Evolutionary conservation across 2,329 filamentous ascomycete species (phyloP).

Genomic region (Xylariaceae sp.): DNA sequence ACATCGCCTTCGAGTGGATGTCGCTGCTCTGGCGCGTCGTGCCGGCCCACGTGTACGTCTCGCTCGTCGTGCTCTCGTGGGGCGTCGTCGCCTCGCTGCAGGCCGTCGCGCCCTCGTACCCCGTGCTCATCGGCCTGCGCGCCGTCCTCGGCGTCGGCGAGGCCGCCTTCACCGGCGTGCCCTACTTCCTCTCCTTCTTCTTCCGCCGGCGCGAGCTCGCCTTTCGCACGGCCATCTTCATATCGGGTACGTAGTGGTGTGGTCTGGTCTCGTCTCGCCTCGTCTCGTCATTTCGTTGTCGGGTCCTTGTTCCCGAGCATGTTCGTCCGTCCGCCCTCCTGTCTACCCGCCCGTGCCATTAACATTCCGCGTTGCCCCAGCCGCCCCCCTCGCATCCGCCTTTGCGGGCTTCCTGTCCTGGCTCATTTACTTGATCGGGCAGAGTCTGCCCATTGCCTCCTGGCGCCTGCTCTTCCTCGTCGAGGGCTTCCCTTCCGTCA

Average conservation of each 20-base stretch:
- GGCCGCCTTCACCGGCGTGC: constrained; percentile 57
- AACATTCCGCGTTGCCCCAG: too few relatives aligned
- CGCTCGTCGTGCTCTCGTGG: constrained; percentile 65
- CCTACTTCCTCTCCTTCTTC: constrained; percentile 58
- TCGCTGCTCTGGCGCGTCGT: constrained; percentile 52
- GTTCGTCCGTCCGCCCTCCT: too few relatives aligned
- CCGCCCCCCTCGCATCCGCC: constrained; percentile 71
- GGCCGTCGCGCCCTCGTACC: constrained; percentile 56
- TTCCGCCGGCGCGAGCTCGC: constrained; percentile 66
- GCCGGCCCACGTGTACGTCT: constrained; percentile 50
- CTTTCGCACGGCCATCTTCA: constrained; percentile 76
- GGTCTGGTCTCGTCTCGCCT: neutral
- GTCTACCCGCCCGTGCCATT: too few relatives aligned
- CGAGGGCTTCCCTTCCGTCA: constrained; percentile 76
- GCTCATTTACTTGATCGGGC: constrained; percentile 64
- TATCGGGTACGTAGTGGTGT: constrained; percentile 49
- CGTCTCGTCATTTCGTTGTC: neutral
- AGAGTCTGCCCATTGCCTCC: constrained; percentile 60
- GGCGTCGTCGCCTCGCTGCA: constrained; percentile 72
- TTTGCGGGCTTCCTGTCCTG: constrained; percentile 76
- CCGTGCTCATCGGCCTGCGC: constrained; percentile 46
- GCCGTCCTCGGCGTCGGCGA: constrained; percentile 54
- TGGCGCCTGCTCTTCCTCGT: constrained; percentile 82
- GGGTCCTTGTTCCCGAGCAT: neutral
- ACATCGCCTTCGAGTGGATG: constrained; percentile 60